A percentile compares a stretch with the other conserved stretches of the same genome.
Evolutionary conservation across 2,329 filamentous ascomycete genomes (phyloP).

Genomic region (Arthroderma sp.): DNA sequence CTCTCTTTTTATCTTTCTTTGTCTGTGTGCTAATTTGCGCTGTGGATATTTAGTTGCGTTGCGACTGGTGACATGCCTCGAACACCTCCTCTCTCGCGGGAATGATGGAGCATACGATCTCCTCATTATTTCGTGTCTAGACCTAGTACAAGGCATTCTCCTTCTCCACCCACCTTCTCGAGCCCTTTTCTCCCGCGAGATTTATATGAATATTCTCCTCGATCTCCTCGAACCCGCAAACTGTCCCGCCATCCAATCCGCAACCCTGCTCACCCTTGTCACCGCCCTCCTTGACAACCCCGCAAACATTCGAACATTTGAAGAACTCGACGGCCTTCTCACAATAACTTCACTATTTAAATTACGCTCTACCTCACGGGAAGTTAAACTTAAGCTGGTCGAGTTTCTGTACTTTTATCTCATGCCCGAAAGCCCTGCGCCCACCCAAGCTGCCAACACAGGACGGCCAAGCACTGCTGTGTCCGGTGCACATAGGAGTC

Average conservation of each 20-base stretch:
- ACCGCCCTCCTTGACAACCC: constrained; percentile 77
- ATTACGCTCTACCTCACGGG: constrained; percentile 66
- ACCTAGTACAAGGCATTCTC: constrained; percentile 76
- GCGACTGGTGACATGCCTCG: constrained; percentile 71
- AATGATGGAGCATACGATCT: constrained; percentile 73
- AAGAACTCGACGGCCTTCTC: constrained; percentile 78
- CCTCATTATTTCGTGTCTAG: constrained; percentile 74
- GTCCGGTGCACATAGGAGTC: constrained; percentile 49
- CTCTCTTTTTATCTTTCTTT: not conserved
- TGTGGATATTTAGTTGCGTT: constrained; percentile 49
- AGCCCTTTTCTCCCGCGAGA: constrained; percentile 71
- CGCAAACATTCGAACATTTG: constrained; percentile 80
- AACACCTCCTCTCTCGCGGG: constrained; percentile 70
- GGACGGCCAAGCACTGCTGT: constrained; percentile 27
- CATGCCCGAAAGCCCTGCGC: constrained; percentile 64
- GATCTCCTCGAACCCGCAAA: constrained; percentile 89
- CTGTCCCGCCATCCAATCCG: constrained; percentile 80
- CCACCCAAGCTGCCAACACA: constrained; percentile 9
- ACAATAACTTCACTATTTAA: constrained; percentile 91
- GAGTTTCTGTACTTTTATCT: constrained; percentile 98
- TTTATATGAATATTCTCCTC: constrained; percentile 92
- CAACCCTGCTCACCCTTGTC: constrained; percentile 79
- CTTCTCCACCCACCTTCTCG: constrained; percentile 84
- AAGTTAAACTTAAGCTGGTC: constrained; percentile 89
- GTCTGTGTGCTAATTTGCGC: not conserved